phyloP scores from a whole-genome alignment of 2,329 filamentous ascomycete genomes.

The Epichloe aotearoae region DNA sequence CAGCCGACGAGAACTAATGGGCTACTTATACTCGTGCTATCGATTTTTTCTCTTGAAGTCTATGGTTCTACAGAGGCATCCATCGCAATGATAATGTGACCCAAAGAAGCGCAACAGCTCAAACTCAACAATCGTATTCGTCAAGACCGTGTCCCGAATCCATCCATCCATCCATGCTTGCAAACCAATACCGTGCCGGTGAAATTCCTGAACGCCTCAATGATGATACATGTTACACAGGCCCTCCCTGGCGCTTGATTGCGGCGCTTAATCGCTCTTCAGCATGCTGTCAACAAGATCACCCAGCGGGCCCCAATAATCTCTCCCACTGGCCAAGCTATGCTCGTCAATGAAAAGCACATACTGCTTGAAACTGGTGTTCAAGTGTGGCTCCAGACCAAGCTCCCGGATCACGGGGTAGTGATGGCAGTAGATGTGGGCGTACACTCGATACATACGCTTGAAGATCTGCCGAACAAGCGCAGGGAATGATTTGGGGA shows the following conservation, averaged over 20 bases:
- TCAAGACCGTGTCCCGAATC: neutral
- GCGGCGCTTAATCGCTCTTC: slow-evolving; percentile 58
- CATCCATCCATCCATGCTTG: neutral
- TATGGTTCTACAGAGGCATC: neutral
- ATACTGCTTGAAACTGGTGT: slow-evolving; percentile 99
- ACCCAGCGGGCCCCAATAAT: slow-evolving; percentile 92
- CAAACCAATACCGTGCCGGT: neutral
- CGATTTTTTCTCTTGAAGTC: neutral
- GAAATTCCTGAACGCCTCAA: slow-evolving; percentile 12
- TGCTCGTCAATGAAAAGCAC: slow-evolving; percentile 98
- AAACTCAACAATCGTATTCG: neutral
- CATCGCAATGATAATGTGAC: neutral
- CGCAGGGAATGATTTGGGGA: slow-evolving; percentile 80
- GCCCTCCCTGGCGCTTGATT: neutral
- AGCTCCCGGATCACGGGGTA: slow-evolving; percentile 94
- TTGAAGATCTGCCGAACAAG: slow-evolving; percentile 96
- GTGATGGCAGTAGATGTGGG: slow-evolving; percentile 99
- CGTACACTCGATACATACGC: slow-evolving; percentile 95
- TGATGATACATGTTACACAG: slow-evolving; percentile 7
- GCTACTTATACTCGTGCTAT: neutral
- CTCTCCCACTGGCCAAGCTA: slow-evolving; percentile 77
- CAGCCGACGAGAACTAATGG: neutral
- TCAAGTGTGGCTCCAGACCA: slow-evolving; percentile 90
- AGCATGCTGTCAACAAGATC: slow-evolving; percentile 97
- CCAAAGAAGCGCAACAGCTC: neutral